Conservation (phyloP, 2,329 filamentous ascomycete genomes). For the Ophiostoma ips region DNA sequence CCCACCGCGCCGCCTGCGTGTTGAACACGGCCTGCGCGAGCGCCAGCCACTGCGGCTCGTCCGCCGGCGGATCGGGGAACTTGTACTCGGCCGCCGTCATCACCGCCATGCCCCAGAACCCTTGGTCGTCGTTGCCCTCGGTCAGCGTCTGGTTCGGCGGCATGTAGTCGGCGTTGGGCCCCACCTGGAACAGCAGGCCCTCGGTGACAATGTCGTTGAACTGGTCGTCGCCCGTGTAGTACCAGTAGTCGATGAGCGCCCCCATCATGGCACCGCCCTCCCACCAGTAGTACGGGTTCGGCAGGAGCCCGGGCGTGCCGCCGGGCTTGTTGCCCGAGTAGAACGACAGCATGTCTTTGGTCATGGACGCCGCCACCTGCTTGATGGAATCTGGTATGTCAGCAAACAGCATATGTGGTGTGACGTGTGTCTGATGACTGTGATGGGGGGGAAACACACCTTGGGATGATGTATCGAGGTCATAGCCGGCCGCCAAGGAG, state of each 20-base stretch:
- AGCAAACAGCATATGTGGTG: not conserved
- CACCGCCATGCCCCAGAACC: conserved; percentile 58
- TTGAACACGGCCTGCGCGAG: conserved; percentile 74
- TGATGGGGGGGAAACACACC: not conserved
- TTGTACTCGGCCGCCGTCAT: conserved; percentile 58
- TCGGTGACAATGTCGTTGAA: conserved; percentile 57
- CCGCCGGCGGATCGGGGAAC: conserved; percentile 43
- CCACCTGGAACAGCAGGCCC: conserved; percentile 62
- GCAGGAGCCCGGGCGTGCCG: conserved; percentile 33
- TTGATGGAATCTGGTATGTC: conserved; percentile 32
- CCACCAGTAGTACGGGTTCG: conserved; percentile 33
- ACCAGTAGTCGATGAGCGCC: conserved; percentile 71
- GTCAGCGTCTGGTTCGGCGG: conserved; percentile 51
- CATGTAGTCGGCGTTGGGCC: conserved; percentile 63
- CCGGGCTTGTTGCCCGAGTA: conserved; percentile 36
- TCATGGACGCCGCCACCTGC: conserved; percentile 32
- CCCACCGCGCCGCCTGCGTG: conserved; percentile 62
- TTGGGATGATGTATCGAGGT: conserved; percentile 8
- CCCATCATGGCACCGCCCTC: conserved; percentile 60
- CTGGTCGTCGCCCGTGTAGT: conserved; percentile 32
- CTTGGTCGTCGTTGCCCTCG: conserved; percentile 63
- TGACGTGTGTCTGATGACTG: not conserved
- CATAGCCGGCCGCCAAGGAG: conserved; percentile 2
- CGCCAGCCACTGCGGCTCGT: conserved; percentile 52
- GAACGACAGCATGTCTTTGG: conserved; percentile 32